A percentile compares a stretch with the other conserved stretches of the same genome.
Evolutionary conservation across 2,329 filamentous ascomycete genomes (phyloP).

Genomic region (Colletotrichum phormii): DNA sequence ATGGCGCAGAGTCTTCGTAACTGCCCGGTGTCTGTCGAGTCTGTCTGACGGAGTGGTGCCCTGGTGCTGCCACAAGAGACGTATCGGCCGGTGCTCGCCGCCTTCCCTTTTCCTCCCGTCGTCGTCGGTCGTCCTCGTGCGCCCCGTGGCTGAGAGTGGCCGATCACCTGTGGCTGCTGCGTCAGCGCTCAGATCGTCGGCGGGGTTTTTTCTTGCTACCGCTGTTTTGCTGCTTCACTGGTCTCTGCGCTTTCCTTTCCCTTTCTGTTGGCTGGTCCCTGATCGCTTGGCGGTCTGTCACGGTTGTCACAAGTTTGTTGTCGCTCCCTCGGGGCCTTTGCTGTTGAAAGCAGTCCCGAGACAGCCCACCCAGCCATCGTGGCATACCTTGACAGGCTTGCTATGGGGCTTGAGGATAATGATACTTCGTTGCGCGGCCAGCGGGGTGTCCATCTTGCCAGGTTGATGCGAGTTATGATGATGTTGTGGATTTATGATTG

Average conservation of each 20-base stretch:
- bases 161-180: slow-evolving; percentile 30
- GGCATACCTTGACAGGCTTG: background rate
- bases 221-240: background rate
- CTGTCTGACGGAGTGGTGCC: no score
- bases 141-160: slow-evolving; percentile 10
- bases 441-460: slow-evolving; percentile 1
- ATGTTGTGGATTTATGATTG: background rate
- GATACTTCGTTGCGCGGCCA: slow-evolving; percentile 28
- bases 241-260: background rate
- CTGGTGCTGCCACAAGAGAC: background rate
- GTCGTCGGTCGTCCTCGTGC: background rate
- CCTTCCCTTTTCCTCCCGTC: background rate
- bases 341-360: background rate
- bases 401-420: background rate
- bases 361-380: background rate
- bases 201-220: background rate
- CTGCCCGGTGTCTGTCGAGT: background rate
- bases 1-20: background rate
- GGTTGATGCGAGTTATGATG: slow-evolving; percentile 29
- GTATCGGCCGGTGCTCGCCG: slow-evolving; percentile 8
- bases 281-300: background rate
- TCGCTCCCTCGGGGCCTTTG: background rate
- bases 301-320: background rate
- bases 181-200: background rate
- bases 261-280: background rate